Conservation (phyloP, 345 rosid genomes). For the Boechera divaricarpa region DNA sequence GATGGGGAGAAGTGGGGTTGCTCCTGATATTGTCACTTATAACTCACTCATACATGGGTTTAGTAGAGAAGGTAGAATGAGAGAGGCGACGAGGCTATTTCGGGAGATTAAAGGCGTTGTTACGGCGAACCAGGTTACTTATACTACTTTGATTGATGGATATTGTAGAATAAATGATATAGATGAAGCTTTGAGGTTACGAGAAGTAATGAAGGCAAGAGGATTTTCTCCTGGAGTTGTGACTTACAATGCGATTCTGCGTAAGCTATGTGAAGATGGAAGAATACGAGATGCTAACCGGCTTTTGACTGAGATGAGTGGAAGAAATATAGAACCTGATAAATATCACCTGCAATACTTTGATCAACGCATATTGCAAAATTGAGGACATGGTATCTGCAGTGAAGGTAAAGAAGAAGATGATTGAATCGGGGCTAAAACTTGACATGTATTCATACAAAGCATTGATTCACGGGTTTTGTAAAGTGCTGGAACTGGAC, state of each 20-base stretch:
- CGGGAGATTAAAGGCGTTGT: constrained; percentile 68
- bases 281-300: constrained; percentile 81
- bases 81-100: constrained; percentile 77
- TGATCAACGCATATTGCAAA: constrained; percentile 90
- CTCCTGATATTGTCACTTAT: constrained; percentile 79
- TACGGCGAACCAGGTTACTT: constrained; percentile 73
- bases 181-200: constrained; percentile 75
- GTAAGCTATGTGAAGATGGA: constrained; percentile 81
- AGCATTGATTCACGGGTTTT: constrained; percentile 86
- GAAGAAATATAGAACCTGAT: constrained; percentile 74
- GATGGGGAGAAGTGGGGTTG: constrained; percentile 70
- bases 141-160: constrained; percentile 87
- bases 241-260: constrained; percentile 78
- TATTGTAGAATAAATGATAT: constrained; percentile 79
- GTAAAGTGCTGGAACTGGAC: constrained; percentile 68
- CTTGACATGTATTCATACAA: constrained; percentile 71
- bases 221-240: constrained; percentile 76
- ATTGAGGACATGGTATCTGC: constrained; percentile 82
- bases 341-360: constrained; percentile 84
- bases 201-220: constrained; percentile 68
- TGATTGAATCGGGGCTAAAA: constrained; percentile 78
- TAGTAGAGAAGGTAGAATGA: constrained; percentile 93
- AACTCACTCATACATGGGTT: constrained; percentile 80
- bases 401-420: constrained; percentile 78
- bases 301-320: constrained; percentile 83